Evolutionary conservation across 495 filamentous ascomycete species (phyloP).

Genomic region (Opeltia flavorubescens): DNA sequence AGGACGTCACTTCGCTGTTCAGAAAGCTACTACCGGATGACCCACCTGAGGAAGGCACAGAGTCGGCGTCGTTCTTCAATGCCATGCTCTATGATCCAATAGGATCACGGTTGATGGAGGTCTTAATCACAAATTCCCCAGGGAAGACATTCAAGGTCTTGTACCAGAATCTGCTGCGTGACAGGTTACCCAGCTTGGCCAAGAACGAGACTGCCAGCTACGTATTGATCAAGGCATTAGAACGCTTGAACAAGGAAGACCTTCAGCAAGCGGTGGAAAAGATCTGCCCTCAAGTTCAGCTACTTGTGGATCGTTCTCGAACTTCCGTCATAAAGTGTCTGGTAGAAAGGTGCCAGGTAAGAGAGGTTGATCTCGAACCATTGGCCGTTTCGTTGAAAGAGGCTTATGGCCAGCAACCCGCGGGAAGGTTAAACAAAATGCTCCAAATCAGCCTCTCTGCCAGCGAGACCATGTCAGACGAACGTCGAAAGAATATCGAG

Average conservation of each 20-base stretch:
- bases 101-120: slow-evolving; percentile 80
- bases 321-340: slow-evolving; percentile 65
- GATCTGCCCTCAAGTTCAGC: slow-evolving; percentile 53
- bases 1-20: slow-evolving; percentile 45
- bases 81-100: slow-evolving; percentile 77
- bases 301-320: slow-evolving; percentile 56
- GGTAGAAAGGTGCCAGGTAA: slow-evolving; percentile 67
- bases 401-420: slow-evolving; percentile 41
- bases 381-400: slow-evolving; percentile 46
- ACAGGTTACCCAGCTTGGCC: slow-evolving; percentile 59
- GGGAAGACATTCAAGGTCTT: slow-evolving; percentile 81
- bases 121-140: slow-evolving; percentile 61
- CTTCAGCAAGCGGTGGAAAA: slow-evolving; percentile 51
- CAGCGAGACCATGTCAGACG: slow-evolving; percentile 22
- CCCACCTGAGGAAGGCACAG: slow-evolving; percentile 39
- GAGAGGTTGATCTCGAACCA: slow-evolving; percentile 43
- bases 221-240: slow-evolving; percentile 63
- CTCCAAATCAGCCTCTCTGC: slow-evolving; percentile 33
- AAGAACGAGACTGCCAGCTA: slow-evolving; percentile 84
- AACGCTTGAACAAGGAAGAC: slow-evolving; percentile 72
- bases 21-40: slow-evolving; percentile 51
- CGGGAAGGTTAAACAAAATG: slow-evolving; percentile 40
- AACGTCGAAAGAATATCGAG: slow-evolving; percentile 17
- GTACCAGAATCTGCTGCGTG: slow-evolving; percentile 58
- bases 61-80: slow-evolving; percentile 59